Conservation (phyloP, 345 rosid species). For the Odontarrhena argentea region DNA sequence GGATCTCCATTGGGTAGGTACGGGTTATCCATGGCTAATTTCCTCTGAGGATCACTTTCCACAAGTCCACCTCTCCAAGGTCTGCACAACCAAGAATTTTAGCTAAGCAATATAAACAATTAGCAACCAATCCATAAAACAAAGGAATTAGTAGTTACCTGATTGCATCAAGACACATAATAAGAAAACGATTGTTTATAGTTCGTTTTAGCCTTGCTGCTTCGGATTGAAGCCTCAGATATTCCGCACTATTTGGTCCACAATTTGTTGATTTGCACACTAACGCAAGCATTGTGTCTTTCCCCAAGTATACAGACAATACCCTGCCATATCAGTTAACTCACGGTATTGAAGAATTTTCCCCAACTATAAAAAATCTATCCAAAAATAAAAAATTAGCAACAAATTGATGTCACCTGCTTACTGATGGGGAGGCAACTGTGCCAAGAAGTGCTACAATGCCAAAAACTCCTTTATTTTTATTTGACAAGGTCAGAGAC, state of each 20-base stretch:
- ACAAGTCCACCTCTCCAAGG: slow-evolving; percentile 42
- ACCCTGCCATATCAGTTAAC: slow-evolving; percentile 42
- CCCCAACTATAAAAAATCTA: background rate
- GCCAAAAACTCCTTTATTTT: slow-evolving; percentile 45
- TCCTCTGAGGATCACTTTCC: slow-evolving; percentile 44
- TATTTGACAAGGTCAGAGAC: slow-evolving; percentile 27
- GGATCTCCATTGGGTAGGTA: slow-evolving; percentile 40
- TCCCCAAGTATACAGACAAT: slow-evolving; percentile 62
- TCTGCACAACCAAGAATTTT: slow-evolving; percentile 29
- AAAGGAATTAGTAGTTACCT: slow-evolving; percentile 41
- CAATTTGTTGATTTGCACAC: slow-evolving; percentile 57
- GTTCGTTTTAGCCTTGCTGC: slow-evolving; percentile 47
- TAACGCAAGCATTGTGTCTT: slow-evolving; percentile 68
- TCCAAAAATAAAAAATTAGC: background rate
- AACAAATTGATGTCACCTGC: slow-evolving; percentile 49
- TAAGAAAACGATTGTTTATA: slow-evolving; percentile 49
- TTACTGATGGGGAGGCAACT: slow-evolving; percentile 46
- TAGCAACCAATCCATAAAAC: background rate
- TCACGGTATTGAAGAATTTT: background rate
- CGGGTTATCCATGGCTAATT: slow-evolving; percentile 51
- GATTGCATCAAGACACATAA: slow-evolving; percentile 55
- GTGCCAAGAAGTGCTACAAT: slow-evolving; percentile 64
- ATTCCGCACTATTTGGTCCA: slow-evolving; percentile 44
- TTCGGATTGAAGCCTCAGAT: slow-evolving; percentile 48
- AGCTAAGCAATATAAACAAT: background rate